These are phyloP conservation scores for barley (Hordeum vulgare) DNA, from an alignment of 176 grass and related monocot species.

Conservation along the genomic window MorexV3_pseudomolecules_assembly NC_058522.1:293497381-293497880, in stretches of 20 bases:
- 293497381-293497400: slow-evolving; percentile 78
- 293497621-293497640: slow-evolving; percentile 17
- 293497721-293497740: background rate
- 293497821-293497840: slow-evolving; percentile 77
- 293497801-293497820: slow-evolving; percentile 92
- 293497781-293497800: slow-evolving; percentile 11
- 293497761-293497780: background rate
- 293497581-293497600: slow-evolving; percentile 28
- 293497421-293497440: slow-evolving; percentile 93
- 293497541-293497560: slow-evolving; percentile 19
- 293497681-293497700: slow-evolving; percentile 45
- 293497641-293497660: slow-evolving; percentile 38
- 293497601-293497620: slow-evolving; percentile 28
- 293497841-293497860: slow-evolving; percentile 57
- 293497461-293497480: background rate
- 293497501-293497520: background rate
- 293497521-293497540: background rate
- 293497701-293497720: slow-evolving; percentile 29
- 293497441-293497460: slow-evolving; percentile 89
- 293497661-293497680: slow-evolving; percentile 36
- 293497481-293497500: background rate
- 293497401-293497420: slow-evolving; percentile 71
- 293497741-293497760: background rate
- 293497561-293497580: slow-evolving; percentile 30
- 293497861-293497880: slow-evolving; percentile 73